Evolutionary conservation across 1,284 basidiomycete genomes (phyloP).

Genomic region (Ganoderma sinense): DNA sequence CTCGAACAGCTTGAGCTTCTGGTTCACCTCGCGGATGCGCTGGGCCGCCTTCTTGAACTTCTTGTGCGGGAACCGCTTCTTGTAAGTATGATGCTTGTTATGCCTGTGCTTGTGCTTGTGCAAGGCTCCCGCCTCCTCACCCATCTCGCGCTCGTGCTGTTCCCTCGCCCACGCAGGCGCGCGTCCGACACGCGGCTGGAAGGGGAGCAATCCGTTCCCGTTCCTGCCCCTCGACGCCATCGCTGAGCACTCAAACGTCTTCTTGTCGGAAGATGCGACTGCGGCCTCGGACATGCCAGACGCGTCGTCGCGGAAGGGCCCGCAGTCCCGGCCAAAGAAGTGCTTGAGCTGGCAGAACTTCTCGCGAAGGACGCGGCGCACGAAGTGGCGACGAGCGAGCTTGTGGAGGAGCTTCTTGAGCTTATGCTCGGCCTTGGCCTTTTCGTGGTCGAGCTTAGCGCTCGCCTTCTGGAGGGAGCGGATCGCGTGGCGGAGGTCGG

Average conservation of each 20-base stretch:
- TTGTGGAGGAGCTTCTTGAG: constrained; percentile 42
- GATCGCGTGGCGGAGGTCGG: constrained; percentile 58
- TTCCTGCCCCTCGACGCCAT: constrained; percentile 20
- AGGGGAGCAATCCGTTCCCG: constrained; percentile 24
- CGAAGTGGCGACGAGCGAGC: constrained; percentile 37
- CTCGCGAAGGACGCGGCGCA: constrained; percentile 34
- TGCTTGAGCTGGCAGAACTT: constrained; percentile 36
- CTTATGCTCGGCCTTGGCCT: constrained; percentile 43
- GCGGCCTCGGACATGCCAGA: constrained; percentile 14
- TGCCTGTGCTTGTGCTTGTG: constrained; percentile 5
- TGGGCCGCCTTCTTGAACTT: constrained; percentile 63
- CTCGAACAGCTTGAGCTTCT: constrained; percentile 81
- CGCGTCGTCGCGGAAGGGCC: constrained; percentile 13
- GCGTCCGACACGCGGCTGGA: constrained; percentile 37
- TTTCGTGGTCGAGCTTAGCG: constrained; percentile 60
- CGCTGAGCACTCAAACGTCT: constrained; percentile 27
- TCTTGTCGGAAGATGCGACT: constrained; percentile 12
- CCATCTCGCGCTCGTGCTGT: constrained; percentile 18
- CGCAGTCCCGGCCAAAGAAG: constrained; percentile 36
- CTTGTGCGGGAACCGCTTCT: constrained; percentile 23
- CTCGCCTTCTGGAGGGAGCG: constrained; percentile 58
- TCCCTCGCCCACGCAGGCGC: constrained; percentile 21
- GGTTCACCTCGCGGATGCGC: constrained; percentile 73
- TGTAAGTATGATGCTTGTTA: constrained; percentile 6
- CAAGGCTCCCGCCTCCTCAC: not conserved